phyloP scores from a whole-genome alignment of 345 rosid genomes.

The Xanthoceras sorbifolium region DNA sequence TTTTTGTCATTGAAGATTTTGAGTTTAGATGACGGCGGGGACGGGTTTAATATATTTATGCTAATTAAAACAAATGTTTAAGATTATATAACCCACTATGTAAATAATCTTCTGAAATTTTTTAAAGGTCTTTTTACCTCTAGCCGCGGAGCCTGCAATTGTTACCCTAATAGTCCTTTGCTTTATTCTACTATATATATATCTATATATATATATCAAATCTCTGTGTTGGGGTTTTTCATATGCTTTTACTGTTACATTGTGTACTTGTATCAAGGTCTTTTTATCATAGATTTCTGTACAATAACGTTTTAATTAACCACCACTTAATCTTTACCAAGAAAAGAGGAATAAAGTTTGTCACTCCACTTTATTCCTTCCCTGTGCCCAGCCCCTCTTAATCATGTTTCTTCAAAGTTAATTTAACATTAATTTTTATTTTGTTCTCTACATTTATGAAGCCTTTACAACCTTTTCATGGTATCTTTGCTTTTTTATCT shows the following conservation, averaged over 20 bases:
- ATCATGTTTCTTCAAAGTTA: conserved; percentile 38
- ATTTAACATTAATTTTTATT: conserved; percentile 27
- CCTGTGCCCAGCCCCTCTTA: conserved; percentile 19
- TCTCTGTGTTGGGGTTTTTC: background rate
- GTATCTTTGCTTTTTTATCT: conserved; percentile 21
- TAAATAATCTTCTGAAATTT: background rate
- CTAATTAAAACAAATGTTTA: too few relatives aligned
- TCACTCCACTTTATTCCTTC: conserved; percentile 45
- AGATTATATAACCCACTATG: too few relatives aligned
- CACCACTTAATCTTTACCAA: conserved; percentile 7
- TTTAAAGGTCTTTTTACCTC: background rate
- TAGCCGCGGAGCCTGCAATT: background rate
- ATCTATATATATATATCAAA: background rate
- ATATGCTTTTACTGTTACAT: conserved; percentile 33
- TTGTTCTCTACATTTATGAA: conserved; percentile 31
- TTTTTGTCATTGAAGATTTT: too few relatives aligned
- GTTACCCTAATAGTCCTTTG: background rate
- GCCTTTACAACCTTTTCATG: conserved; percentile 28
- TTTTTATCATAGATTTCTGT: background rate
- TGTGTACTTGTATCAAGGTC: conserved; percentile 10
- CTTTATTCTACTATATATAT: background rate
- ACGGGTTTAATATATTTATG: too few relatives aligned
- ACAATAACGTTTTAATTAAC: conserved; percentile 17
- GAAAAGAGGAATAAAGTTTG: conserved; percentile 29
- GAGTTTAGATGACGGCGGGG: too few relatives aligned